Evolutionary conservation across 192 early-diverging fungal species (phyloP), one percentile per base, ranked within the genome.

Genomic region (Entomortierella parvispora): DNA sequence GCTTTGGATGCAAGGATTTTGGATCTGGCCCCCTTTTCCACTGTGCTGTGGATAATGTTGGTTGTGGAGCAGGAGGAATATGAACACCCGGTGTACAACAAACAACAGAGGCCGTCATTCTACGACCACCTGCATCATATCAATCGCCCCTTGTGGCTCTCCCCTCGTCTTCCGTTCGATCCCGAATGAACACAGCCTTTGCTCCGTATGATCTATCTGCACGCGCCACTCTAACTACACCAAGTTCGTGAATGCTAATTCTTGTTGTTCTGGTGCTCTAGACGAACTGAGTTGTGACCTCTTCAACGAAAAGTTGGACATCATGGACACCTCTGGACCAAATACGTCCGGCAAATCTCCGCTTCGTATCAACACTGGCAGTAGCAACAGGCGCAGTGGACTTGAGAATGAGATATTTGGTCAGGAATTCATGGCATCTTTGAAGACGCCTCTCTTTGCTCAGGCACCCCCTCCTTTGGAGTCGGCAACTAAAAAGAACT

Each of bases 241-340:
- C 42, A 45, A 15, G 26, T 60, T 31, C 60, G 17, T 57, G 50
- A 42, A 20, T 47, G 15, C 48, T 28, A 44, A 33, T 34, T 66
- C 22, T 57, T 25, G 8, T 26, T 18, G 33, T 32, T 33, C 4
- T 40, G n/a, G n/a, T n/a, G n/a, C n/a, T 26, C 7, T 14, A 20
- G 17, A 23, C 22, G 64, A 77, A 9, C 52, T 77, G 60, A 77
- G 74, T 15, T 77, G 63, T 32, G 74, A 77, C 47, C 74, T 77
- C 18, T 77, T 77, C 55, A 77, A 77, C 48, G 74, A 77, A 49
- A 59, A 77, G 53, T 37, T 77, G 2, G 32, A 53, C 33, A 49
- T 22, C n/a, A 49, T 25, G 23, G 48, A 25, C 18, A 42, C 20
- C 18, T 8, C 37, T 9, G 42, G 52, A 5, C 4, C 12, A 2